Base-by-base conservation (phyloP, 2,329 filamentous ascomycete genomes). In the Sporothrix globosa region DNA sequence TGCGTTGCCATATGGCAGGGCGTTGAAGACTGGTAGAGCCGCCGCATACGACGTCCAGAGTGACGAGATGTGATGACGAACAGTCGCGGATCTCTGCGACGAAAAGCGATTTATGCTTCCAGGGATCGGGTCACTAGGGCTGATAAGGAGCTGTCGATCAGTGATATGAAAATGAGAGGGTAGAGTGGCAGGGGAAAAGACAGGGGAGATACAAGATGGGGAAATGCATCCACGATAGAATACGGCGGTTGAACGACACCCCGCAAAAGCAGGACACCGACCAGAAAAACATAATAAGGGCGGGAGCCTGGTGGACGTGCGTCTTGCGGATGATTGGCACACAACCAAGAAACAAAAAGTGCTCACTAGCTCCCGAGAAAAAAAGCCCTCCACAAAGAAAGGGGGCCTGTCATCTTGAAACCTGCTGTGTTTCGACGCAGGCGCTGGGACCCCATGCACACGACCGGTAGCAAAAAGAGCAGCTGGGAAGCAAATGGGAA, bases 401-500 rank as follows among this genome's bases (percentile, higher is more conserved):
- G n/a, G n/a, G 39, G 24, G 27, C 44, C 24, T 46, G 66, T 58
- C 48, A 67, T 56, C 39, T 60, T 69, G 70, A 72, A 72, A 72
- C 70, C 63, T 39, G 34, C 54, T 68, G 68, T 56, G 70, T 72
- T 72, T 72, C 70, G 67, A 65, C 58, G 56, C 48, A 58, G 48
- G 48, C 67, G 54, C 67, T 53, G 67, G 67, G 44, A 69, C 54
- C 41, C 44, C n/a, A 68, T 60, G 17, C n/a, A 41, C 19, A 60
- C n/a, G 53, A 68, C 41, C 44, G 61, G 61, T 52, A 44, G 61
- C 46, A 66, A 52, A 66, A 50, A 34, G 19, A 17, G 44, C 50
- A 52, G 44, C 44, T 14, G 17, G 46, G 44, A 66, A 44, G 39
- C 39, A 46, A 2, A n/a, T n/a, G n/a, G n/a, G n/a, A n/a, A n/a